Base-by-base conservation (phyloP, 768 basidiomycete genomes). In the Zangia roseola region DNA sequence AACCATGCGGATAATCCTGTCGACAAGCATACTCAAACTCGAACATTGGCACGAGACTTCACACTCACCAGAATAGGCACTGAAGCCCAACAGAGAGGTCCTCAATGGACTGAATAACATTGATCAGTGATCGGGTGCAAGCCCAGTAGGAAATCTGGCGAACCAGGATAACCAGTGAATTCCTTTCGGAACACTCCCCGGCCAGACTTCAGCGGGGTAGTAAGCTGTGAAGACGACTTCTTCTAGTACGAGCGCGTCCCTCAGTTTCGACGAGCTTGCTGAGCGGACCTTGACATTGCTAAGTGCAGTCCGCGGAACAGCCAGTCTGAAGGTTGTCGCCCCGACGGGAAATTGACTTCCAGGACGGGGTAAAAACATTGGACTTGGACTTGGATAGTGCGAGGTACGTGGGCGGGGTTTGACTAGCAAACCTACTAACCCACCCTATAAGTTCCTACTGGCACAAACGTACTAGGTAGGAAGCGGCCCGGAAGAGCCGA, bases 161-260 rank as follows among this genome's bases (percentile, higher is more conserved):
- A 41, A 83, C 84, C 82, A 71, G 54, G 79, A 55, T 12, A 86
- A 56, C 85, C 86, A 86, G 47, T 73, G 53, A 25, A 83, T 54
- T 3, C 81, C 81, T 50, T 71, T 73, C 36, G 61, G 66, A 7
- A 57, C 30, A 53, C 61, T 40, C 49, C 55, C 24, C 2, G 21
- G 42, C 6, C 60, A 52, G 12, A 67, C 62, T 40, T 78, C 71
- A 8, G 82, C 76, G 24, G 86, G 86, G 59, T 88, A 88, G 60
- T 77, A 87, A 2, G 74, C 77, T 24, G 79, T 84, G 57, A 84
- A 88, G 0, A 76, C 75, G 25, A 85, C 74, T 62, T 88, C 82
- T 33, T 83, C 77, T 7, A 88, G 70, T 26, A 68, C 56, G 25
- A 88, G 65, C 0, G 80, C 82, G 19, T 73, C 70, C 17, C 69